These are phyloP conservation scores for Salvia hispanica DNA, from an alignment of 257 asterid species.

Conservation along the genomic window DNA sequence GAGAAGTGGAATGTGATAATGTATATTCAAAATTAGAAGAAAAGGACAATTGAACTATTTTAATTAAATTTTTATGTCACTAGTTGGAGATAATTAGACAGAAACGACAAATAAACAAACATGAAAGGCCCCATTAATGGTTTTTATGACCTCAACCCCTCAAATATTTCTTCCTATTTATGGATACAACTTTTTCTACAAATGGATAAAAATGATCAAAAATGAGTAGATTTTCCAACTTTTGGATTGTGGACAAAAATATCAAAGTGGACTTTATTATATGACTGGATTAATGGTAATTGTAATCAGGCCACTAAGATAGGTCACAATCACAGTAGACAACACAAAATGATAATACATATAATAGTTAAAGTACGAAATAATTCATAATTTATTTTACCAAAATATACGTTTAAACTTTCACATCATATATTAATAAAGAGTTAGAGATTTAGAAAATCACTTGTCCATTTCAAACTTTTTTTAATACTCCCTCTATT, in stretches of 20 bases:
- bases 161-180: slow-evolving; percentile 5
- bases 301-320: slow-evolving; percentile 30
- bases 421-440: too few relatives aligned
- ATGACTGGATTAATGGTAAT: slow-evolving; percentile 21
- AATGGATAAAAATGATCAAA: neutral
- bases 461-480: too few relatives aligned
- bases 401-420: too few relatives aligned
- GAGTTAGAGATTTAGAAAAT: too few relatives aligned
- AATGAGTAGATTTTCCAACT: slow-evolving; percentile 31
- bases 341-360: too few relatives aligned
- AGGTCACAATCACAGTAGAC: slow-evolving; percentile 23
- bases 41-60: neutral
- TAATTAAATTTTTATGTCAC: neutral
- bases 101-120: slow-evolving; percentile 11
- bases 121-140: slow-evolving; percentile 26
- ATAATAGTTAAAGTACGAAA: too few relatives aligned
- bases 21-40: neutral
- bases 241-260: slow-evolving; percentile 27
- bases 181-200: slow-evolving; percentile 19
- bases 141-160: slow-evolving; percentile 25
- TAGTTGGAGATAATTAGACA: neutral
- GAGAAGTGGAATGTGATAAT: neutral
- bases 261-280: slow-evolving; percentile 9
- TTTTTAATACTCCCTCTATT: too few relatives aligned
- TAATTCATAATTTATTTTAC: too few relatives aligned